Base-by-base conservation (phyloP, 148 eudicot genomes). In the Suaeda aralocaspica region DNA sequence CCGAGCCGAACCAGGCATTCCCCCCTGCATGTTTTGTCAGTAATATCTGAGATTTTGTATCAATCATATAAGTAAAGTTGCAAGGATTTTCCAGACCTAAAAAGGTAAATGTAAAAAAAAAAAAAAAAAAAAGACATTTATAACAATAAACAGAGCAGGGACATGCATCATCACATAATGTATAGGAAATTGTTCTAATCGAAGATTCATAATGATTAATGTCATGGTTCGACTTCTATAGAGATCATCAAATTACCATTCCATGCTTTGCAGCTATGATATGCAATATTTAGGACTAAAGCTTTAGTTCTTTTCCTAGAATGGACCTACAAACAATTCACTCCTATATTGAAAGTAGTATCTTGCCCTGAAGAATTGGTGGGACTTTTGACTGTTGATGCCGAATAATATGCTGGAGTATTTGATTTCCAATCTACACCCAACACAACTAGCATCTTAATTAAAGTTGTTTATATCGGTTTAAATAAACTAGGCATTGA, bases 1-100 rank as follows among this genome's bases (percentile, higher is more conserved):
- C 50, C 96, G 90, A 53, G 84, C 87, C 16, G 98, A 85, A 72
- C 98, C 98, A 44, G 98, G 98, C 98, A 94, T 94, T 66, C 98
- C 98, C 70, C 98, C 97, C 98, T 93, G 57, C 57, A 83, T 62
- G 34, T 28, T 9, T 50, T 36, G 39, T 21, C 13, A 65, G 60
- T 66, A 60, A 65, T 50, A 67, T 18, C 44, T 77, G 8, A 18
- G 45, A 70, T 58, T 30, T 11, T n/a, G 5, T 24, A 59, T 26
- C 67, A 66, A 46, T 44, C 60, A 25, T 62, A 31, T 6, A 11
- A 24, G 16, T 12, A 26, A 26, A 56, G 8, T 16, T 0, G 8
- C 10, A 26, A 26, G 19, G n/a, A n/a, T n/a, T n/a, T 28, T 2
- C 4, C 26, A 18, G 30, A 56, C 25, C n/a, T n/a, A n/a, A n/a